Conservation (phyloP, 805 yeast species). For the Debaryomyces hansenii region DNA sequence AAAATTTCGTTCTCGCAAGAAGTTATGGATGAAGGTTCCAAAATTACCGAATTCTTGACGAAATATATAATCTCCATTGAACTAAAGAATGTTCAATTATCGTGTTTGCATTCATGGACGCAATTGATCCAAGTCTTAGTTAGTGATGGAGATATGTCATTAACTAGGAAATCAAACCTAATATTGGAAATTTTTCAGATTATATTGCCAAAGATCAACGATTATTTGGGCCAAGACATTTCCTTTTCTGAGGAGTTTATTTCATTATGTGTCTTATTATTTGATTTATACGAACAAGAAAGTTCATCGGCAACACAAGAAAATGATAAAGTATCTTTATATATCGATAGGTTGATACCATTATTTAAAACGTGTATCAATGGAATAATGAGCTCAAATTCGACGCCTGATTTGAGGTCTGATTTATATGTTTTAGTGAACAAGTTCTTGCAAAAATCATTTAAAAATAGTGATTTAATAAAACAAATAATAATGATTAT, state of each 20-base stretch:
- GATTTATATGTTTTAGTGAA: constrained; percentile 76
- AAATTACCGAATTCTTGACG: constrained; percentile 38
- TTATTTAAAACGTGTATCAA: constrained; percentile 71
- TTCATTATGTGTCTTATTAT: constrained; percentile 69
- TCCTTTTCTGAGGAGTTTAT: constrained; percentile 73
- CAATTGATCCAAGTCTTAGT: constrained; percentile 73
- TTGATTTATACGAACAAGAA: constrained; percentile 54
- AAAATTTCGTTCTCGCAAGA: constrained; percentile 23
- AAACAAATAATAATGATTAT: constrained; percentile 54
- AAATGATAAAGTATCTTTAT: constrained; percentile 18
- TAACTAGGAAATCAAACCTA: constrained; percentile 48
- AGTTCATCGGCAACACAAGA: constrained; percentile 13
- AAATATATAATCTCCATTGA: constrained; percentile 48
- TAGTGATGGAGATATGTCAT: constrained; percentile 46
- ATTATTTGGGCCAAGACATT: constrained; percentile 66
- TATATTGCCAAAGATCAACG: constrained; percentile 73
- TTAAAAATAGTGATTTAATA: constrained; percentile 40
- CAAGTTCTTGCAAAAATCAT: constrained; percentile 57
- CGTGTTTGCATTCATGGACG: constrained; percentile 79
- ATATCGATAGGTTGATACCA: constrained; percentile 57
- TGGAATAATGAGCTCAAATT: constrained; percentile 69
- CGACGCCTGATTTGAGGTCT: constrained; percentile 68
- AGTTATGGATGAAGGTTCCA: constrained; percentile 22
- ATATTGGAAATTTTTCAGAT: constrained; percentile 75
- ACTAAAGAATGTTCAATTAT: constrained; percentile 53